phyloP scores from a whole-genome alignment of 2,329 filamentous ascomycete species.

The Fusarium armeniacum region DNA sequence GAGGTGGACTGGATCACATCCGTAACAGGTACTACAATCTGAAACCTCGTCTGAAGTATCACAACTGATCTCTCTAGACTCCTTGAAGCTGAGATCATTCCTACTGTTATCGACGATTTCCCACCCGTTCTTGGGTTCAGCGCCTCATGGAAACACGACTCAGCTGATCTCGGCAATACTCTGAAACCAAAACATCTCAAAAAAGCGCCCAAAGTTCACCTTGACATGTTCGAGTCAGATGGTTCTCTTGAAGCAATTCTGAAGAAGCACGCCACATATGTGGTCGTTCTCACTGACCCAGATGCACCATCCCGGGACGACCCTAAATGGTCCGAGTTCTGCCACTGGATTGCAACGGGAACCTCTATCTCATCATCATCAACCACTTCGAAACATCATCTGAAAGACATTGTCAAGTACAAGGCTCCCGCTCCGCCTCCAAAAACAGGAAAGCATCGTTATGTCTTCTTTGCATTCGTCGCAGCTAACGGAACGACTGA shows the following conservation, averaged over 20 bases:
- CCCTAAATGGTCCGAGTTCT: slow-evolving; percentile 46
- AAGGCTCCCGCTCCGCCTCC: slow-evolving; percentile 39
- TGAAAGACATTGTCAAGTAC: slow-evolving; percentile 38
- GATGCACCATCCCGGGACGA: slow-evolving; percentile 42
- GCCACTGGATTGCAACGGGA: slow-evolving; percentile 41
- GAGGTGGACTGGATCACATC: slow-evolving; percentile 2
- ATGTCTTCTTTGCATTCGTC: slow-evolving; percentile 41
- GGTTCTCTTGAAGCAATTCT: background rate
- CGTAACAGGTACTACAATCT: slow-evolving; percentile 11
- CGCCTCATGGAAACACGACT: slow-evolving; percentile 32
- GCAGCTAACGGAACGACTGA: slow-evolving; percentile 39
- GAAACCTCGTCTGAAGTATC: rapidly evolving
- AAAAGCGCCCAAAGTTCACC: background rate
- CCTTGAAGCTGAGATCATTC: slow-evolving; percentile 32
- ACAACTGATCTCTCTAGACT: slow-evolving; percentile 2
- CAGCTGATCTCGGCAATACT: slow-evolving; percentile 38
- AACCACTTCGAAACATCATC: background rate
- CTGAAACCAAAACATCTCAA: slow-evolving; percentile 26
- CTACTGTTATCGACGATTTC: slow-evolving; percentile 42
- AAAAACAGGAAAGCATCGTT: slow-evolving; percentile 43
- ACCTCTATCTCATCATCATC: background rate
- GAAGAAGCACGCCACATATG: slow-evolving; percentile 10
- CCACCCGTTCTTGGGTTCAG: slow-evolving; percentile 27
- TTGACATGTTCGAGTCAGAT: background rate
- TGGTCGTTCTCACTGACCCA: slow-evolving; percentile 40